A percentile compares a stretch with the other conserved stretches of the same genome.
Conservation (phyloP, 108 stramenopile species). For the Pseudonitzschia delicatissima region DNA sequence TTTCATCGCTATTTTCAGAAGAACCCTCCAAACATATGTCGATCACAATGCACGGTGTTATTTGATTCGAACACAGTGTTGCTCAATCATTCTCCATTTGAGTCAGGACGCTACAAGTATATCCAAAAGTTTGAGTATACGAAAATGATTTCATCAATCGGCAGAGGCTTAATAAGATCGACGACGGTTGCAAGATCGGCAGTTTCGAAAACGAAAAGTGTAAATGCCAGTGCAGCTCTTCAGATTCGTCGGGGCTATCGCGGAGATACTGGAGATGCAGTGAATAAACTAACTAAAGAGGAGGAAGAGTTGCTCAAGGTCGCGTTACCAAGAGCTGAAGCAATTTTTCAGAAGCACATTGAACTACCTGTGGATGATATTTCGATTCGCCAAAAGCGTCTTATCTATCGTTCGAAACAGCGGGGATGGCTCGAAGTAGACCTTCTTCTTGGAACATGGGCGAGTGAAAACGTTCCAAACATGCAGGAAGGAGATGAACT, state of each 20-base stretch:
- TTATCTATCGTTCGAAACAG: constrained; percentile 97
- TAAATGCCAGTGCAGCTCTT: neutral
- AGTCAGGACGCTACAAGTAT: no score
- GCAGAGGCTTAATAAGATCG: no score
- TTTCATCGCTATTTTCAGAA: no score
- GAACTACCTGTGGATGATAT: constrained; percentile 50
- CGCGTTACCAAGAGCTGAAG: constrained; percentile 66
- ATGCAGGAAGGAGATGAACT: constrained; percentile 66
- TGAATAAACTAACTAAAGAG: constrained; percentile 26
- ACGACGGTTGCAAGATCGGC: neutral
- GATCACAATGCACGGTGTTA: no score
- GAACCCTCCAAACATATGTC: no score
- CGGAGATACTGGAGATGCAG: constrained; percentile 66
- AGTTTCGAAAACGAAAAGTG: neutral
- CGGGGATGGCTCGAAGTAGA: constrained; percentile 99
- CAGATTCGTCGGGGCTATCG: constrained; percentile 47
- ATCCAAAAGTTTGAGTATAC: no score
- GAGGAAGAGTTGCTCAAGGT: constrained; percentile 66
- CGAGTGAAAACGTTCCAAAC: constrained; percentile 80
- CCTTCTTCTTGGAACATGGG: constrained; percentile 97
- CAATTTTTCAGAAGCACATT: constrained; percentile 61
- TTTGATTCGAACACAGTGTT: no score
- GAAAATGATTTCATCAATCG: no score
- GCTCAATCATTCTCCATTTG: no score
- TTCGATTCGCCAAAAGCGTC: constrained; percentile 83